Evolutionary conservation across 2,329 filamentous ascomycete genomes (phyloP), one percentile per base, ranked within the genome.

Genomic region (Colletotrichum agaves): DNA sequence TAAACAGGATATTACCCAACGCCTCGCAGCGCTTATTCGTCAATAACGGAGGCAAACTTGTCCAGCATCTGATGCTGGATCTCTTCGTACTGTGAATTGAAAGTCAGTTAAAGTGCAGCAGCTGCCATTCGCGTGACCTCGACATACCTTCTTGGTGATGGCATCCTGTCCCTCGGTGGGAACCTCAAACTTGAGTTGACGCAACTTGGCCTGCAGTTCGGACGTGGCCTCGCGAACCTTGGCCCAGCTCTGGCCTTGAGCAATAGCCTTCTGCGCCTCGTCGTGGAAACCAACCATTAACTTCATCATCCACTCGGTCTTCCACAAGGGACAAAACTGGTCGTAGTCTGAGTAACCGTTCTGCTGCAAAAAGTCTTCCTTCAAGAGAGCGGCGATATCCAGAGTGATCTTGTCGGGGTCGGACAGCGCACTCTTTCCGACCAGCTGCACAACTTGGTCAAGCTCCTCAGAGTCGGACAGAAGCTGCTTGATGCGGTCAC

Each of bases 291-390:
- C 93, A 86, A 99, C 93, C 90, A 99, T 98, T 71, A 93, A 91
- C 88, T 97, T 98, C 96, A 99, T 99, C 96, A 99, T 98, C 91
- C 96, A 99, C 80, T 97, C 92, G 0, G 96, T 99, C 91, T 99
- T 99, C 96, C 96, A 99, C 76, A 99, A 88, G 56, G 96, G 96
- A 78, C 96, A 99, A 89, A 97, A 99, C 83, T 98, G 94, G 78
- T 99, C 96, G 79, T 99, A 98, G 81, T 98, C 93, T 73, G 92
- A 96, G 88, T 99, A 99, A 71, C 96, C 96, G 83, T 99, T 99
- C 81, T 99, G 96, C 83, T 99, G 96, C 78, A 99, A 80, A 84
- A 99, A 99, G 79, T 99, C 96, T 78, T 99, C 96, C 88, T 99
- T 99, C 81, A 99, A 84, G 73, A 99, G 84, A 17, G 89, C 90